Evolutionary conservation across 1,284 basidiomycete species (phyloP), one percentile per base, ranked within the genome.

Genomic region (Pseudozyma hubeiensis): DNA sequence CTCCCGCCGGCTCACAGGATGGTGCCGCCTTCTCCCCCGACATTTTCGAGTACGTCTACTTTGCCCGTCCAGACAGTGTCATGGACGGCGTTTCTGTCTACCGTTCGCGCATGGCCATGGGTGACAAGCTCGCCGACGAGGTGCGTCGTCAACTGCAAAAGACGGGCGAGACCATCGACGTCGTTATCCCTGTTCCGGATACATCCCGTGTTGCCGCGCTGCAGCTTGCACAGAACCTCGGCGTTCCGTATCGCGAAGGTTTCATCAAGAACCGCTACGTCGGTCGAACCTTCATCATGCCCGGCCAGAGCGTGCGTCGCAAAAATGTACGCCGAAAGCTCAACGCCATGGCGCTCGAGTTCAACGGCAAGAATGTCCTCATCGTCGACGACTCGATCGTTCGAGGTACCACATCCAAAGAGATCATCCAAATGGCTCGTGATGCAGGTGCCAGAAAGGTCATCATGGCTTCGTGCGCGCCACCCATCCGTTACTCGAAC

Each of bases 301-400:
- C 97, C 8, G 97, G 96, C 29, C 97, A 99, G 61, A 71, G 68
- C 39, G 65, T 79, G 79, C 93, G 93, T 81, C 90, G 89, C 77
- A 98, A 96, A 88, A 99, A 97, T 83, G 97, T 99, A 14, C 88
- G 97, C 64, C 88, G 92, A 75, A 99, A 99, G 86, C 87, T 99
- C 67, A 99, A 99, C 84, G 97, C 97, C 4, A 99, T 99, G 95
- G 95, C 97, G n/a, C 88, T 98, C 68, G 97, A 99, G 86, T 99
- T 99, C 83, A 88, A 88, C 14, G 90, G 88, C 80, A 98, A 97
- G 87, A 93, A 91, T 76, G 94, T 99, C 7, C 88, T 99, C 49
- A 89, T 99, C 52, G 97, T 99, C 31, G 97, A 99, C 86, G 94
- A 99, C 86, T 98, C 96, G 0, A 99, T 99, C 78, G 97, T 99